Evolutionary conservation across 768 basidiomycete species (phyloP).

Genomic region (Calvatia gigantea): DNA sequence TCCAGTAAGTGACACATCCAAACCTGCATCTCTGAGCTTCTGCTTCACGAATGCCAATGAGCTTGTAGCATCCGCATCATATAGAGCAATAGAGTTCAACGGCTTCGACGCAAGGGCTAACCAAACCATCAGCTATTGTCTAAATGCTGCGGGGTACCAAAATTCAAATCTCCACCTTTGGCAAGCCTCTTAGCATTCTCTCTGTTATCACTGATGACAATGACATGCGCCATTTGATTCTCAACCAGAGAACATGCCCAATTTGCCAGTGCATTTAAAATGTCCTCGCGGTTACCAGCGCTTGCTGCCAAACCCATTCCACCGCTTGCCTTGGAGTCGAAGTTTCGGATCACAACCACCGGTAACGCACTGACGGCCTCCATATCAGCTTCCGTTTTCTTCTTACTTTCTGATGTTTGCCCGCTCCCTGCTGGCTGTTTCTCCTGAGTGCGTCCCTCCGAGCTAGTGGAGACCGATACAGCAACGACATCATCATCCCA

Average conservation of each 20-base stretch:
- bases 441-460: background rate
- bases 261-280: slow-evolving; percentile 70
- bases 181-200: slow-evolving; percentile 84
- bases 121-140: background rate
- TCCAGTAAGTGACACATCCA: slow-evolving; percentile 48
- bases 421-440: background rate
- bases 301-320: slow-evolving; percentile 6
- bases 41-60: slow-evolving; percentile 79
- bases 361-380: slow-evolving; percentile 65
- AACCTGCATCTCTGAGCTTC: slow-evolving; percentile 61
- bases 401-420: slow-evolving; percentile 4
- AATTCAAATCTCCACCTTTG: slow-evolving; percentile 53
- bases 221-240: slow-evolving; percentile 85
- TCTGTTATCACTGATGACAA: slow-evolving; percentile 87
- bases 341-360: slow-evolving; percentile 84
- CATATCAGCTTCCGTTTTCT: slow-evolving; percentile 32
- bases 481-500: slow-evolving; percentile 27
- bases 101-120: slow-evolving; percentile 84
- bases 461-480: background rate
- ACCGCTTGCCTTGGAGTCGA: slow-evolving; percentile 44
- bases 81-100: slow-evolving; percentile 70
- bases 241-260: slow-evolving; percentile 87
- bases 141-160: no score
- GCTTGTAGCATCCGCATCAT: slow-evolving; percentile 81
- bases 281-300: slow-evolving; percentile 56